Evolutionary conservation across 2,329 filamentous ascomycete species (phyloP), one percentile per base, ranked within the genome.

Genomic region (Coniochaeta prunicola): DNA sequence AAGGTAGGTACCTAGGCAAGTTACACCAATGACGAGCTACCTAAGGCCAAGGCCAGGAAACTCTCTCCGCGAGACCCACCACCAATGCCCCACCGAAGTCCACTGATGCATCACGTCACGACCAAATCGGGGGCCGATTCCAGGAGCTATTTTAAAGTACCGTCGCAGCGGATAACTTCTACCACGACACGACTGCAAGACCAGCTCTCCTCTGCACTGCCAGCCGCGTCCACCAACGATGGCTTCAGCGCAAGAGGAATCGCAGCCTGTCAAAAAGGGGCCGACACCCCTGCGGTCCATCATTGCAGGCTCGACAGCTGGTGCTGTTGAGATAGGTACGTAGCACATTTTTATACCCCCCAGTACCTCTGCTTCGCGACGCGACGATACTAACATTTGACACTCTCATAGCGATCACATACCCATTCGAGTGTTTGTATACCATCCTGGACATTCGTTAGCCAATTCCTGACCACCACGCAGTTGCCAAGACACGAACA

Each of bases 401-500:
- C 40, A n/a, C 19, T 15, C 19, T 48, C 59, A 26, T 62, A 80
- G 79, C 92, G 62, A 96, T 96, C 67, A 96, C 92, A 63, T 97
- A 96, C 74, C 92, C 92, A 59, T 92, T 92, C 68, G 92, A 97
- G 75, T 96, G 89, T 92, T 85, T 66, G 82, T 74, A 60, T 61
- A 34, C 54, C 45, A 42, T 28, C 53, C 42, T 24, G 31, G 34
- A 19, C 19, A n/a, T 26, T 56, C 50, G n/a, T 19, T 38, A 62
- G 56, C 21, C 26, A n/a, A 50, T 33, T 26, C 34, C 61, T 64
- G 58, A 63, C 56, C 26, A 12, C 50, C 15, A 53, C 38, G 59
- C 69, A 91, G 88, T 97, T 77, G 93, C 93, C 68, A 97, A 97
- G 79, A 97, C 94, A 58, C 83, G 94, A 66, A 90, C 90, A 59